Base-by-base conservation (phyloP, 2,329 filamentous ascomycete species). In the Penicillium sp. region DNA sequence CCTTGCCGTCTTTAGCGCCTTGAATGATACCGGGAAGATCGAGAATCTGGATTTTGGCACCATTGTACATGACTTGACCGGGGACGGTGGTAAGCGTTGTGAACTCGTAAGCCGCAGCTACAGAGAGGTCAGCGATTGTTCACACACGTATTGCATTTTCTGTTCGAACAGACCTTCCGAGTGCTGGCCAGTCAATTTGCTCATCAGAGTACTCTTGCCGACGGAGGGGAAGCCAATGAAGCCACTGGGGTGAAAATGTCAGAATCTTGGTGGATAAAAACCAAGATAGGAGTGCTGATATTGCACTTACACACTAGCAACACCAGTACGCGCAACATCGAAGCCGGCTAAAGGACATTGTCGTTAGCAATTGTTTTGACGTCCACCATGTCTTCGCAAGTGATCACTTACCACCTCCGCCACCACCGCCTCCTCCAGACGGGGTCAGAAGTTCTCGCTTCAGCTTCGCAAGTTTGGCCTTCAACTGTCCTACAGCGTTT, bases 211-310 rank as follows among this genome's bases (percentile, higher is more conserved):
- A 78, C 88, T 95, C 74, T 98, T 98, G 47, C 93, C 93, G 48
- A 98, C 93, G 1, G 93, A 98, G 2, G 93, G 93, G 62, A 98
- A 98, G 20, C 93, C 93, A 63, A 97, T 96, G 71, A 97, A 97
- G 29, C 91, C 91, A 60, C 62, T 69, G 33, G 32, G 23, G 21
- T 25, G 7, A 31, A 19, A 34, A 52, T 29, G 26, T 53, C 8
- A 64, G 50, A 30, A 45, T 33, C 11, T n/a, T n/a, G 11, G 29
- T 18, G 16, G 20, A 26, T 16, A 33, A 35, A 17, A 26, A n/a
- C n/a, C n/a, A 33, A 7, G 13, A 28, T 35, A 21, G 4, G 7
- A 19, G 26, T 15, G 27, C 32, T 18, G 18, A 2, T 16, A 18
- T 37, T 25, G 17, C 23, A 74, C 73, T 59, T 70, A 76, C 67